Evolutionary conservation across 495 filamentous ascomycete species (phyloP), one percentile per base, ranked within the genome.

Genomic region (Parathielavia hyrcaniae): DNA sequence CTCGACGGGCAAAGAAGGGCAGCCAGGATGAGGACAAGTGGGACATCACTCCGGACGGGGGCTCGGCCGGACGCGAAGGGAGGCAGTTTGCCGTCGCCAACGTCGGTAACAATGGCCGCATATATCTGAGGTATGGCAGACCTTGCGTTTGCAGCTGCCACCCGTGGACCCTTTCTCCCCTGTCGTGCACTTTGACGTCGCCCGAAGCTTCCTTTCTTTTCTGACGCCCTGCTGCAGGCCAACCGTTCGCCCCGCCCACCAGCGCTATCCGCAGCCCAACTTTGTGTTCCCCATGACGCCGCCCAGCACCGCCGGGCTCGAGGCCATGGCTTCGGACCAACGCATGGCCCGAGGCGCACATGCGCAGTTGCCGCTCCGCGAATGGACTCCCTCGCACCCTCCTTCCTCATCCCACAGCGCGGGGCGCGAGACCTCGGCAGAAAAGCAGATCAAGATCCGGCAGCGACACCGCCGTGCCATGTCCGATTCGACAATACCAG

Each of bases 61-160:
- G 69, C 23, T 76, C 73, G 19, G 76, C 72, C n/a, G 80, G 79
- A 10, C 72, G 78, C 59, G 78, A 80, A 73, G 88, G 85, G 26
- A 79, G 88, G 50, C 87, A 93, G 66, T 97, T 96, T 71, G 89
- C 90, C 11, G 92, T 97, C 55, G 90, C 88, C 23, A 97, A 95
- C 74, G 87, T 97, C 56, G 91, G 91, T 47, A 88, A 90, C 67
- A 92, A 93, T 75, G 92, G 92, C 38, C 86, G 86, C 71, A 91
- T 97, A 70, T 97, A 93, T 70, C 75, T 97, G 58, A 89, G 91
- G 92, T 96, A 87, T 69, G 81, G 46, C 20, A n/a, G 44, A 46
- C 38, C 68, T 64, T 43, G 26, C 34, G 41, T n/a, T 47, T 56
- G 51, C 17, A 32, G 19, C 44, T 53, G 40, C 32, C 46, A 6